Evolutionary conservation across 2,329 filamentous ascomycete species (phyloP), one percentile per base, ranked within the genome.

Genomic region (Tolypocladium album): DNA sequence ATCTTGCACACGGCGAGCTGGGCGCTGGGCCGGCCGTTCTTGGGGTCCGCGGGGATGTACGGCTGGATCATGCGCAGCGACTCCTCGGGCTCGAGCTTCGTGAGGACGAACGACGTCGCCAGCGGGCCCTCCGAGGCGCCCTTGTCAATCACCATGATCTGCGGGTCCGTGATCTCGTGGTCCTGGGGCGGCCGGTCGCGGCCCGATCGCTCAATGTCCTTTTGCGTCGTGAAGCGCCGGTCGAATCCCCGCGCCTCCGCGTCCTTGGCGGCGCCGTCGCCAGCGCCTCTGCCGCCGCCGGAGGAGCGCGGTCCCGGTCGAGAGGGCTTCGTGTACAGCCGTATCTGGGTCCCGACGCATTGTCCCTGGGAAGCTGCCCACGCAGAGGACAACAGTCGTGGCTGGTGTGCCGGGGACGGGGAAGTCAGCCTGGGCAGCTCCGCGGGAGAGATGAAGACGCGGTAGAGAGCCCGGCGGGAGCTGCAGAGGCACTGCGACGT

Each of bases 1-100:
- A 96, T 77, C 66, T 85, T 87, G 79, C 90, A 95, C 40, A 92
- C 79, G 1, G 90, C 85, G 59, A 69, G 75, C 57, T 65, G 63
- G 7, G 62, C 62, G 20, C 62, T 59, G 55, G 60, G 62, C 58
- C 63, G 42, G n/a, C 47, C 59, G 9, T 64, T 63, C 52, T 67
- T 67, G 20, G 68, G 61, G 39, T 72, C 66, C 5, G 67, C 69
- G 11, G 71, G 69, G 3, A 69, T 62, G 61, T 76, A 78, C 43
- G 76, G 67, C 56, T 69, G 69, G 5, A 79, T 62, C 70, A 78
- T 76, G 59, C 76, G 75, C 40, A 81, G 73, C 43, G 74, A 74
- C 45, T 72, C 71, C 42, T 66, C 63, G 11, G 66, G 62, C 60
- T 76, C 65, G n/a, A 75, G 71, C 61, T 64, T 70, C 56, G 58